Evolutionary conservation across 2,329 filamentous ascomycete genomes (phyloP).

Genomic region (Huntiella savannae): DNA sequence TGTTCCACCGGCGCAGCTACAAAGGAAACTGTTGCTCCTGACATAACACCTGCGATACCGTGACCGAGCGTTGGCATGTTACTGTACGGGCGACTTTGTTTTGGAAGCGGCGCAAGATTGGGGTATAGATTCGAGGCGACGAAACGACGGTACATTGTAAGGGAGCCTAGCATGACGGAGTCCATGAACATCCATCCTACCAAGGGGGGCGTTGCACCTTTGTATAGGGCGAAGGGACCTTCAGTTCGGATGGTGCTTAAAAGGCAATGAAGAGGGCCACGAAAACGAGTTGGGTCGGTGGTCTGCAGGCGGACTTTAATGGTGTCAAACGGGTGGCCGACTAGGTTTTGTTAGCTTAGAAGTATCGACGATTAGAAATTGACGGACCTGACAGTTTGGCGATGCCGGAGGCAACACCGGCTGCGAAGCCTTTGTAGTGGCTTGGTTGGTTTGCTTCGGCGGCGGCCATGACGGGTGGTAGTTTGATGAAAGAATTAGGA

Average conservation of each 20-base stretch:
- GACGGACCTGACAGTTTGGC: constrained; percentile 63
- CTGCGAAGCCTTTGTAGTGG: constrained; percentile 91
- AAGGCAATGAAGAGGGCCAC: constrained; percentile 70
- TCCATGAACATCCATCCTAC: constrained; percentile 99
- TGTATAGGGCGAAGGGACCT: constrained; percentile 73
- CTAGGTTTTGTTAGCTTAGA: constrained; percentile 17
- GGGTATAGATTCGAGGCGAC: constrained; percentile 62
- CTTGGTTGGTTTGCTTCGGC: constrained; percentile 17
- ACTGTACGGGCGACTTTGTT: constrained; percentile 6
- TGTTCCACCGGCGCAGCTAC: constrained; percentile 90
- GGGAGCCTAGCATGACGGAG: constrained; percentile 67
- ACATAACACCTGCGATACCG: constrained; percentile 69
- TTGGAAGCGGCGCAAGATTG: constrained; percentile 12
- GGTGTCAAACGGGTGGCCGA: constrained; percentile 73
- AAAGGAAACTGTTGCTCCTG: constrained; percentile 78
- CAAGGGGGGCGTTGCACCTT: constrained; percentile 78
- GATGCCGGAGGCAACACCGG: constrained; percentile 86
- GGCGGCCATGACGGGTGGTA: not conserved
- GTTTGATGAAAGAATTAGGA: not conserved
- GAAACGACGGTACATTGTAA: constrained; percentile 75
- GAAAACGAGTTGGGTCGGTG: constrained; percentile 56
- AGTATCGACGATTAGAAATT: constrained; percentile 9
- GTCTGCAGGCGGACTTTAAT: constrained; percentile 94
- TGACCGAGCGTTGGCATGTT: constrained; percentile 58
- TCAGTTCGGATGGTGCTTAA: constrained; percentile 71